Base-by-base conservation (phyloP, 768 basidiomycete species). In the Xanthoconium stramineum region DNA sequence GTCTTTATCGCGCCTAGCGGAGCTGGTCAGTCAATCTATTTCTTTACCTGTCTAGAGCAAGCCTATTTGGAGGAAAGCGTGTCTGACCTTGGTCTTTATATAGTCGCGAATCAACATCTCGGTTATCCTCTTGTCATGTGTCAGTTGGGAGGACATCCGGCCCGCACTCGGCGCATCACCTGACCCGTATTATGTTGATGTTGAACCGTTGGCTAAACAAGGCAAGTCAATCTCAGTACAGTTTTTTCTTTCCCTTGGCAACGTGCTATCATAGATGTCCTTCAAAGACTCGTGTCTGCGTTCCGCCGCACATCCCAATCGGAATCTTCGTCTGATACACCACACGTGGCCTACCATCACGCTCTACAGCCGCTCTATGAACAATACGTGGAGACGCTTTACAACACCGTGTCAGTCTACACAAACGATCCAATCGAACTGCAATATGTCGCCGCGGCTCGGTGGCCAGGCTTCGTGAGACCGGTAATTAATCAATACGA, bases 391-490 rank as follows among this genome's bases (percentile, higher is more conserved):
- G 74, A 79, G 8, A 74, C 81, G 11, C 69, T 93, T 3, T 82
- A 82, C 64, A 79, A 82, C 46, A 75, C 81, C 32, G 84, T 89
- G 65, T 79, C 78, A 20, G 77, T 82, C 7, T 91, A 85, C 68
- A 84, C 82, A 4, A 79, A 78, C 39, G 85, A 91, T 63, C 81
- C 83, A 1, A 67, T 82, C 47, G 91, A 93, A 64, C 75, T 93
- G 1, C 78, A 80, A 42, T 93, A 92, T 64, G 80, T 93, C 30
- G 83, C 87, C 3, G 84, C 86, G 0, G 87, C 91, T 7, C 79
- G 85, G 20, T 93, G 91, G 90, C 88, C 90, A 0, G 86, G 84
- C 3, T 92, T 91, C 61, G 79, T 86, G 1, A 79, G 83, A 52
- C 89, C 90, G 0, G 65, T 92, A 14, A 66, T 89, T 8, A 81